Percentiles rank a stretch among this genome's conserved stretches.
phyloP scores from a whole-genome alignment of 2,329 filamentous ascomycete species.

The Ophiostoma perfectum region DNA sequence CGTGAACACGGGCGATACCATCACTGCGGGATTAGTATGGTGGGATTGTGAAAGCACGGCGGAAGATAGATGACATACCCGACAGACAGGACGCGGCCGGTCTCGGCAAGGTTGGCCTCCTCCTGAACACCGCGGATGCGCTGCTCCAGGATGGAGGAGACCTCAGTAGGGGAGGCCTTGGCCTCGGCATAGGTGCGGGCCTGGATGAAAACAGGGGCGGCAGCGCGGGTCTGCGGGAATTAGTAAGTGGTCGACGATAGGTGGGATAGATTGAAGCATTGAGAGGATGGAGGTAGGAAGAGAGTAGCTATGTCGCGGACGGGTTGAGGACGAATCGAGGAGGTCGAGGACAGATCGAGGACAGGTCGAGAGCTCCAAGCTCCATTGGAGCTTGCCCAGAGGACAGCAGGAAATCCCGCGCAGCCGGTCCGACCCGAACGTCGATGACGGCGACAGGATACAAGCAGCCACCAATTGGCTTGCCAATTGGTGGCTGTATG shows the following conservation, averaged over 20 bases:
- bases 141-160: conserved; percentile 99
- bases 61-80: conserved; percentile 63
- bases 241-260: background rate
- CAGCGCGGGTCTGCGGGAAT: conserved; percentile 67
- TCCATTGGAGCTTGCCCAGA: background rate
- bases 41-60: background rate
- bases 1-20: conserved; percentile 99
- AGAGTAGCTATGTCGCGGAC: conserved; percentile 2
- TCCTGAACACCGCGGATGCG: conserved; percentile 97
- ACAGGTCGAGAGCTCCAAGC: conserved; percentile 6
- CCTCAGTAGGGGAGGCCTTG: conserved; percentile 94
- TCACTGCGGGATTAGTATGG: conserved; percentile 60
- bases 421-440: background rate
- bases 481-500: background rate
- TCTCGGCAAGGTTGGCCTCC: conserved; percentile 94
- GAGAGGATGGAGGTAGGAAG: background rate
- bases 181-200: conserved; percentile 87
- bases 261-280: conserved; percentile 24
- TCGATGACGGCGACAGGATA: background rate
- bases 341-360: background rate
- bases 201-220: conserved; percentile 72
- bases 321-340: background rate
- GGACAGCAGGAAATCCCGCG: conserved; percentile 12
- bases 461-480: background rate
- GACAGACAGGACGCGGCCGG: conserved; percentile 95